Percentiles rank a stretch among this genome's conserved stretches.
These are phyloP conservation scores for Nannizziopsis arthrosporioides DNA, from an alignment of 2,329 filamentous ascomycete genomes.

Conservation along the genomic window DNA sequence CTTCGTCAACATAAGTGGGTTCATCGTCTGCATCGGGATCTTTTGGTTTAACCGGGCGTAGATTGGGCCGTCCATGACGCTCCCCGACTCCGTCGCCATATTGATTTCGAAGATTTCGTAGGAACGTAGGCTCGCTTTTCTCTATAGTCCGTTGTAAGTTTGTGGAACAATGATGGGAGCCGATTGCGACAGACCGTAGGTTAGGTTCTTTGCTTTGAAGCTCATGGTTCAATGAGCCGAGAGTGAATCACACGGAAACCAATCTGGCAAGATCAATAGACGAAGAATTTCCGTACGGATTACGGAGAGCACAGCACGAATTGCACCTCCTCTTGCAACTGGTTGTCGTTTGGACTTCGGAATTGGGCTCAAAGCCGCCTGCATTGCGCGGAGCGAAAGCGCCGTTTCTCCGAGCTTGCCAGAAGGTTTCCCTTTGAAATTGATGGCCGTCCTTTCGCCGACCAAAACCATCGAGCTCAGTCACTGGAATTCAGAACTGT, in stretches of 20 bases:
- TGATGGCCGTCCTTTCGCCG: background rate
- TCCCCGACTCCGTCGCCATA: slow-evolving; percentile 26
- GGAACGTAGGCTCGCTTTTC: slow-evolving; percentile 33
- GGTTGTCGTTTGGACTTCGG: background rate
- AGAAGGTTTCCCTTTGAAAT: background rate
- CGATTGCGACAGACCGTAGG: slow-evolving; percentile 27
- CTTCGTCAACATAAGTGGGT: slow-evolving; percentile 35
- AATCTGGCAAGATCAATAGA: background rate
- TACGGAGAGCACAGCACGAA: background rate
- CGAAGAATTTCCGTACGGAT: background rate
- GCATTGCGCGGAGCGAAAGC: slow-evolving; percentile 9
- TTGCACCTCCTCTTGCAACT: background rate
- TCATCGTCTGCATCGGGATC: slow-evolving; percentile 32
- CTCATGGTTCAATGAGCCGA: slow-evolving; percentile 4
- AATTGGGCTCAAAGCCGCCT: background rate
- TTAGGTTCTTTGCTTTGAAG: slow-evolving; percentile 35
- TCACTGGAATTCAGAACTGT: background rate
- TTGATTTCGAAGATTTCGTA: slow-evolving; percentile 32
- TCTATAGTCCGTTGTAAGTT: slow-evolving; percentile 18
- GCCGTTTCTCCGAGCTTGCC: slow-evolving; percentile 7
- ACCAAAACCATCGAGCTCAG: background rate
- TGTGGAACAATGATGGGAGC: background rate
- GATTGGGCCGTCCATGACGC: slow-evolving; percentile 26
- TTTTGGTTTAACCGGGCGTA: slow-evolving; percentile 28
- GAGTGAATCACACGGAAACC: background rate